Base-by-base conservation (phyloP, 2,329 filamentous ascomycete genomes). In the Fusarium hainanense region DNA sequence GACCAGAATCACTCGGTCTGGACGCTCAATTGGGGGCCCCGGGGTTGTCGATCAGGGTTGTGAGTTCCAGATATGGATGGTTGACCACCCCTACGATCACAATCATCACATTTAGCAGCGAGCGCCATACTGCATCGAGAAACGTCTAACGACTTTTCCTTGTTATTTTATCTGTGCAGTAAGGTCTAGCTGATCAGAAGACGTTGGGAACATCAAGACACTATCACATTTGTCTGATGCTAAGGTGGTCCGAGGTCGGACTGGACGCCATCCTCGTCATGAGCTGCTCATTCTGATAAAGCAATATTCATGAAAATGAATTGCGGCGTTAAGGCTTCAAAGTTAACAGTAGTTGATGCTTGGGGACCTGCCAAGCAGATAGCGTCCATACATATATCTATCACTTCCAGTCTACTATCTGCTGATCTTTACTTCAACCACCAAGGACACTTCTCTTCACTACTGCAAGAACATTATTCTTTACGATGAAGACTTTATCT, bases 401-500 rank as follows among this genome's bases (percentile, higher is more conserved):
- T 20, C 37, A 46, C 51, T 48, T 58, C 51, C 28, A 14, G 25
- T 10, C 1, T 23, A 14, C 14, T 34, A 8, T 46, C 9, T 20
- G 8, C 23, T 28, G 23, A 55, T 61, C 37, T 12, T 47, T 40
- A 41, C 30, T 18, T 21, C 47, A 50, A 18, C 47, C 12, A 21
- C 20, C 16, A 43, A 43, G 37, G 23, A 12, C 16, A 10, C 5
- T 28, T 34, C 8, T 27, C 16, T 42, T 16, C 47, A n/a, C 34
- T 46, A 9, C 12, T 20, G 37, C 10, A 27, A n/a, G 27, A n/a
- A 4, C 8, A 14, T n/a, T 18, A 23, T 30, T 34, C 28, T 30
- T 37, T n/a, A 65, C 6, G 18, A 69, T 69, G 64, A 68, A 41
- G 30, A 42, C 43, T 20, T 20, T 57, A 5, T 23, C 30, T 28